Evolutionary conservation across 2,329 filamentous ascomycete species (phyloP), one percentile per base, ranked within the genome.

Genomic region (Colletotrichum karsti): DNA sequence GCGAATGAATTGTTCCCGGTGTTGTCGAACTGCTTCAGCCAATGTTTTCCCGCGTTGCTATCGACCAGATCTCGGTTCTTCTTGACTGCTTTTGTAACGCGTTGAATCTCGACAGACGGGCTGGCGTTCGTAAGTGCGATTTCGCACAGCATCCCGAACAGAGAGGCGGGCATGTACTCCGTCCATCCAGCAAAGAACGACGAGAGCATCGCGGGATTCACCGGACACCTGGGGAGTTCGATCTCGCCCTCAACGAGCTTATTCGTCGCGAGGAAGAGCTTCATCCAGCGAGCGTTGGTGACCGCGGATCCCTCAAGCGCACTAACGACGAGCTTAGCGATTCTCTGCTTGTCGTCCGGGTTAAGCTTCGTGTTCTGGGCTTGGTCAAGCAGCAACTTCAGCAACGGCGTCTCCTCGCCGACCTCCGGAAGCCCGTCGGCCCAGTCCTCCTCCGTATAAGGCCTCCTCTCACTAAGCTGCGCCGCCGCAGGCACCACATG

Each of bases 211-310:
- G 3, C 10, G 2, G 72, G 68, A 5, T 69, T 71, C 0, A 74
- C 46, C 0, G 79, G 77, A 1, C 74, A 59, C 1, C 55, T 22
- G 0, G 78, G 75, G 7, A 80, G 56, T 1, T 39, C n/a, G 6
- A 76, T 71, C 7, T 63, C 62, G 0, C 59, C 54, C 13, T 67
- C 59, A 1, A 77, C 20, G n/a, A 80, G 73, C 0, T 70, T 61
- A 46, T 80, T 73, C 51, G 71, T 74, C n/a, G 67, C 62, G 3
- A 78, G 54, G 39, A 81, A 81, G 9, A 78, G 51, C 1, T 67
- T 48, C 22, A 74, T 74, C 78, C 79, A 81, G 24, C 75, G 74
- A 3, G 33, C 53, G 46, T 80, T 75, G 20, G 75, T 77, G 1
- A 37, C 35, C 15, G 73, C 73, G 1, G 78, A 81, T 13, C 70